Evolutionary conservation across 1,139 yeast genomes (phyloP), one percentile per base, ranked within the genome.

Genomic region (Yamadazyma atlantica): DNA sequence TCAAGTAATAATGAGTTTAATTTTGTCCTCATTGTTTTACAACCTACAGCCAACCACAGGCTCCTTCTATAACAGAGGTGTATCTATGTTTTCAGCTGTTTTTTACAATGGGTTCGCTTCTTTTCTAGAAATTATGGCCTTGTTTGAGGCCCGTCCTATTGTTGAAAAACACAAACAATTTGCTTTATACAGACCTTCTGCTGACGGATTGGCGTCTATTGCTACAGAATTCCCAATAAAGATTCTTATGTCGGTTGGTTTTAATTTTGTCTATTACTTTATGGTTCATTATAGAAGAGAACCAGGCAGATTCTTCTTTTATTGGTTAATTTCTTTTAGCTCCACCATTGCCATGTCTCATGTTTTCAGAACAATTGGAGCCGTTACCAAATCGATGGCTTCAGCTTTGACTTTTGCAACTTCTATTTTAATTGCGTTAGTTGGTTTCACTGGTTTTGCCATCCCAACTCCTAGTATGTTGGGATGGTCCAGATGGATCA

Each of bases 121-220:
- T 14, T 64, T 85, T 49, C 69, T 85, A 56, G 95, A 86, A 60
- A 80, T 86, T 47, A 75, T 83, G 64, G 64, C 85, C 6, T 62
- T 84, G 38, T 74, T 66, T 46, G 89, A 82, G 52, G 82, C 87
- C 11, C 78, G 95, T 53, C 81, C 85, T 2, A 77, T 86, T 45
- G 85, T 85, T 21, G 90, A 84, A 58, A 87, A 87, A 55, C 95
- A 86, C 50, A 82, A 82, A 55, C 73, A 79, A 29, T 85, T 78
- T 57, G 80, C 85, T 4, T 68, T 82, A 58, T 82, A 81, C 49
- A 80, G 80, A 44, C 78, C 82, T 24, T 75, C 85, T 28, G 82
- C 82, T 12, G 85, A 82, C 55, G 80, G 85, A 4, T 54, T 80
- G 33, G 82, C 81, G 39, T 71, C 73, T 37, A 66, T 80, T 46